phyloP scores from a whole-genome alignment of 1,284 basidiomycete genomes.

The Fistulina hepatica region DNA sequence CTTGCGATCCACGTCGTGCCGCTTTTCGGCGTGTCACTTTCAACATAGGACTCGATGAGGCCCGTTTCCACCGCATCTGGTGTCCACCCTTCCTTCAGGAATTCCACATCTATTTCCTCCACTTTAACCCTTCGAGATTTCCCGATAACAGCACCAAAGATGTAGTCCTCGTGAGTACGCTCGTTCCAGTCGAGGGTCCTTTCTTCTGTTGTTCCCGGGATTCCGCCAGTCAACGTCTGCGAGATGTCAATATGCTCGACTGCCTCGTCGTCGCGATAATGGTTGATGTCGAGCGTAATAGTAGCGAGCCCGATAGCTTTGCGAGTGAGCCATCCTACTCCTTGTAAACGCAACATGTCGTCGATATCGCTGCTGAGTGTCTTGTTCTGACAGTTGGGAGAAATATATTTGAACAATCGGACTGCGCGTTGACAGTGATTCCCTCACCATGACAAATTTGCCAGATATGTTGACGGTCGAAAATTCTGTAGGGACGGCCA shows the following conservation, averaged over 20 bases:
- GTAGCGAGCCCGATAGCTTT: constrained; percentile 41
- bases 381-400: constrained; percentile 35
- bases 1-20: constrained; percentile 40
- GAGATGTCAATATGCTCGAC: constrained; percentile 53
- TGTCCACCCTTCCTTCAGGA: constrained; percentile 43
- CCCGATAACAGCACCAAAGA: constrained; percentile 45
- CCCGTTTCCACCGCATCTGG: constrained; percentile 41
- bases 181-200: constrained; percentile 42
- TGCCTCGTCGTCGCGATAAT: constrained; percentile 43
- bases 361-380: constrained; percentile 44
- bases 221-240: constrained; percentile 3
- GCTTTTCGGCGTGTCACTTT: constrained; percentile 45
- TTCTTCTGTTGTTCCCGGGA: constrained; percentile 25
- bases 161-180: constrained; percentile 35
- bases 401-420: background rate
- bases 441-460: constrained; percentile 31
- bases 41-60: constrained; percentile 37
- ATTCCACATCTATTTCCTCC: constrained; percentile 35
- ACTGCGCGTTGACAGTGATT: background rate
- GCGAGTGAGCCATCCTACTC: constrained; percentile 45
- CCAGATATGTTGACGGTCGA: constrained; percentile 34
- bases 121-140: constrained; percentile 35
- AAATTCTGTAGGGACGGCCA: constrained; percentile 39
- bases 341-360: constrained; percentile 48
- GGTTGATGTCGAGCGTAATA: constrained; percentile 44